Conservation (phyloP, 2,329 filamentous ascomycete species). For the Neonectria faginata region DNA sequence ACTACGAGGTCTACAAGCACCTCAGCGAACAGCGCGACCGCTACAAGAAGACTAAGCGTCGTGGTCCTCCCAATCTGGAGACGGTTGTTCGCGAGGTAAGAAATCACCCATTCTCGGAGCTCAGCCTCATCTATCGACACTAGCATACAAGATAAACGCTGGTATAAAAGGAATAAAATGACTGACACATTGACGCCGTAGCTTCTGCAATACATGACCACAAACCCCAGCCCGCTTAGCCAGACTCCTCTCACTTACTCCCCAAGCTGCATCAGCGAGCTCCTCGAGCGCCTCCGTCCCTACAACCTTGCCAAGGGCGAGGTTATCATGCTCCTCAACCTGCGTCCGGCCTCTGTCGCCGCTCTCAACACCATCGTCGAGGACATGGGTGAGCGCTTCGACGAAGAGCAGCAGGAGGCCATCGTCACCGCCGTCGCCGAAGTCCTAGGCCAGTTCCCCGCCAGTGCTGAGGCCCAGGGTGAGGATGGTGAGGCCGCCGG, state of each 20-base stretch:
- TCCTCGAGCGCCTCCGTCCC: constrained; percentile 66
- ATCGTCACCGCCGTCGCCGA: constrained; percentile 68
- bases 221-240: constrained; percentile 66
- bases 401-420: constrained; percentile 67
- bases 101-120: constrained; percentile 16
- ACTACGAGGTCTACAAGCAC: constrained; percentile 79
- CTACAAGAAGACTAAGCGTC: constrained; percentile 63
- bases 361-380: constrained; percentile 73
- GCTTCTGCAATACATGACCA: constrained; percentile 71
- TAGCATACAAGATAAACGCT: neutral
- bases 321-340: constrained; percentile 75
- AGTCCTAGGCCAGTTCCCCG: constrained; percentile 66
- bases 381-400: constrained; percentile 72
- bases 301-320: constrained; percentile 76
- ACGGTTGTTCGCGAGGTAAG: constrained; percentile 74
- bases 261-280: constrained; percentile 61
- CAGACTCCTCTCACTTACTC: constrained; percentile 66
- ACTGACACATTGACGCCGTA: constrained; percentile 46
- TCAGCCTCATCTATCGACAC: constrained; percentile 3
- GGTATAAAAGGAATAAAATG: neutral
- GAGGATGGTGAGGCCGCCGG: constrained; percentile 47
- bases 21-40: constrained; percentile 66
- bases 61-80: constrained; percentile 68
- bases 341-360: constrained; percentile 68
- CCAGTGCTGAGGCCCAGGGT: constrained; percentile 44